phyloP scores from a whole-genome alignment of 2,329 filamentous ascomycete species.

The Chrysosporium keratinophilum region DNA sequence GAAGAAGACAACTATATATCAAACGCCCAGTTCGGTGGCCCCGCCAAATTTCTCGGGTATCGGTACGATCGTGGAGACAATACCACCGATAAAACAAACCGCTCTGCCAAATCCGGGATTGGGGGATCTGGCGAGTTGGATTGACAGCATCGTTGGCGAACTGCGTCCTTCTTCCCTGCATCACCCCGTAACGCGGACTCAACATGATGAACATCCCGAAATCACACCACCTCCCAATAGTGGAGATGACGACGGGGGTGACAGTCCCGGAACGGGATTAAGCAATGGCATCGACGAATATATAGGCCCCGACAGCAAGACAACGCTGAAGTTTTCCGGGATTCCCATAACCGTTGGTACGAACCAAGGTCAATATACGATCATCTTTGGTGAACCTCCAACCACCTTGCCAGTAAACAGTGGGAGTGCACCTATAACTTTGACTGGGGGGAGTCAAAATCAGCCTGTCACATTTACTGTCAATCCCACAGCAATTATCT shows the following conservation, averaged over 20 bases:
- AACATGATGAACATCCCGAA: background rate
- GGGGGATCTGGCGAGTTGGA: background rate
- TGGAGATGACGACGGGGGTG: background rate
- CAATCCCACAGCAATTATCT: slow-evolving; percentile 12
- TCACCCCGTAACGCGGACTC: background rate
- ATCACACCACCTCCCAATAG: background rate
- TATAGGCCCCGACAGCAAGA: background rate
- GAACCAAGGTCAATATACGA: background rate
- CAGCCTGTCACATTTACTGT: slow-evolving; percentile 8
- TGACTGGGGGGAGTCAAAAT: slow-evolving; percentile 1
- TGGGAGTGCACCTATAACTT: slow-evolving; percentile 5
- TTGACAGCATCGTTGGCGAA: background rate
- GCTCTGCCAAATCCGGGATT: background rate
- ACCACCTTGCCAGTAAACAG: slow-evolving; percentile 8
- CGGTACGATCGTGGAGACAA: background rate
- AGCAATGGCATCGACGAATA: background rate
- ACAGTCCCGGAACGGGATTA: background rate
- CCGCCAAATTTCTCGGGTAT: slow-evolving; percentile 8
- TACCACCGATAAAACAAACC: background rate
- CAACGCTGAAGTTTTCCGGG: slow-evolving; percentile 5
- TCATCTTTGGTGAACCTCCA: background rate
- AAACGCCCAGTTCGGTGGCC: background rate
- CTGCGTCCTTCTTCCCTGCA: background rate
- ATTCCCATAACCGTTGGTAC: slow-evolving; percentile 9
- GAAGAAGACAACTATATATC: slow-evolving; percentile 14